Base-by-base conservation (phyloP, 768 basidiomycete species). In the Mrakia frigida region DNA sequence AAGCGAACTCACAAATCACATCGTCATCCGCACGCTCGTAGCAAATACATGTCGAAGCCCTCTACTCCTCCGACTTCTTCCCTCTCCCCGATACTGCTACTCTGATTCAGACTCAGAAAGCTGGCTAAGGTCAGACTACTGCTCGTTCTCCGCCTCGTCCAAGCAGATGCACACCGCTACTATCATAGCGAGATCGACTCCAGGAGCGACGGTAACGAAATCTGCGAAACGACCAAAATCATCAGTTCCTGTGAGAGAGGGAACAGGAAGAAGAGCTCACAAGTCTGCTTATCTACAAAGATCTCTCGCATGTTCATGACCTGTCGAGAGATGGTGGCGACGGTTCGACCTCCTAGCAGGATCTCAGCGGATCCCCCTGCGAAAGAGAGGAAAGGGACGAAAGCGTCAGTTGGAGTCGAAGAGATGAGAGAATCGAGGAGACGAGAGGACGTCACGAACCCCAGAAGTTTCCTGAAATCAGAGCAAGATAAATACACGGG, bases 151-250 rank as follows among this genome's bases (percentile, higher is more conserved):
- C 37, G 77, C 74, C 70, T 82, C 82, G 65, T 82, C 82, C 75
- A 84, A 80, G 72, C 82, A 83, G 70, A 84, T 81, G 67, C 81
- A 82, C 67, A 83, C 79, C 2, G 82, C 83, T 31, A 82, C 80
- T 23, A 83, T 82, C 16, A 84, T 79, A 1, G 82, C 78, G 23
- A 83, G 78, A 70, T 83, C 82, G 3, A 84, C 82, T 3, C 81
- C 81, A 2, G 82, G 81, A 10, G 82, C 82, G 70, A 83, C 80
- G 25, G 80, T 82, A n/a, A 84, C 80, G 70, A 80, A 81, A 76
- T 65, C 52, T 61, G 74, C 2, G 23, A 59, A 63, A 59, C 18
- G 43, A n/a, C n/a, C 53, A 6, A 41, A 23, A 56, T 33, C 25
- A 46, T 7, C 7, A n/a, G n/a, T n/a, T n/a, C n/a, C n/a, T 18